Percentiles rank a stretch among this genome's conserved stretches.
These are phyloP conservation scores for Candida dajiaensis DNA, from an alignment of 805 yeast genomes.

Conservation along the genomic window DNA sequence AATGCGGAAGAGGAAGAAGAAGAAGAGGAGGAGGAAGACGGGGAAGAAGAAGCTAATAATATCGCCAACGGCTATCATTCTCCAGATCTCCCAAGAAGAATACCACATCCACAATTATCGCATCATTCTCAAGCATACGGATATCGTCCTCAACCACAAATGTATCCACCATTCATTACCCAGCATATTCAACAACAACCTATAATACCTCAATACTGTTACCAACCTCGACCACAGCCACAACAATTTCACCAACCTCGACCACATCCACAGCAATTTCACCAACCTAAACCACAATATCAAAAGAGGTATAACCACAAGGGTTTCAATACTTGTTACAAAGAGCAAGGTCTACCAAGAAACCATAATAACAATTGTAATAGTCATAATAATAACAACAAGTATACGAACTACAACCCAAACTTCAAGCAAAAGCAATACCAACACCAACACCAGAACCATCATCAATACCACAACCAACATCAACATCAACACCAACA, in stretches of 20 bases:
- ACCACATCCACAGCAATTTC: not conserved
- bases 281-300: not conserved
- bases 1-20: constrained; percentile 22
- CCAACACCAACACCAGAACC: too few species aligned
- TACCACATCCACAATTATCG: not conserved
- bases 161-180: constrained; percentile 5
- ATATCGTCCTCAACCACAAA: not conserved
- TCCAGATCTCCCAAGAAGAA: constrained; percentile 9
- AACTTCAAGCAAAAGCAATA: not conserved
- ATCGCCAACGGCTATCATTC: not conserved
- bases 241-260: not conserved
- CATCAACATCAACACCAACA: too few species aligned
- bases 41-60: constrained; percentile 1
- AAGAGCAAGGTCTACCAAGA: not conserved
- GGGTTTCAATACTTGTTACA: constrained; percentile 4
- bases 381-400: not conserved
- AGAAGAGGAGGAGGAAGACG: constrained; percentile 12
- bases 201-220: constrained; percentile 1
- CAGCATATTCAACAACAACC: constrained; percentile 10
- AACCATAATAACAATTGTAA: not conserved
- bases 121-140: not conserved
- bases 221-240: not conserved
- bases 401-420: constrained; percentile 1
- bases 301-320: constrained; percentile 7
- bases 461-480: too few species aligned